Evolutionary conservation across 352 stramenopile genomes (phyloP).

Genomic region (Phytophthora capsici): DNA sequence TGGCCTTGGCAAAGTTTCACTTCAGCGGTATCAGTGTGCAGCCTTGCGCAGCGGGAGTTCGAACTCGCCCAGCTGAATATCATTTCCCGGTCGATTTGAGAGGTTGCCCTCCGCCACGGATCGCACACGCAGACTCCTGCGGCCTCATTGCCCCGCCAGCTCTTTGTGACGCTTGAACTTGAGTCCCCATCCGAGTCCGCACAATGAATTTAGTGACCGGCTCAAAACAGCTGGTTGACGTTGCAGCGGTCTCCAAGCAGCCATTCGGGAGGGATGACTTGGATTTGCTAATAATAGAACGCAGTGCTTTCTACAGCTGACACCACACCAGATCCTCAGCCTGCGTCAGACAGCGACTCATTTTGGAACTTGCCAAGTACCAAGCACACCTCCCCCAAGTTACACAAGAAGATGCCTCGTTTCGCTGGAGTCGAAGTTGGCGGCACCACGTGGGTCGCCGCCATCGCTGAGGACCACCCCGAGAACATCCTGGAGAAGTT

Average conservation of each 20-base stretch:
- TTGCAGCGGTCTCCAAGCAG: conserved; percentile 23
- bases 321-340: conserved; percentile 3
- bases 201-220: conserved; percentile 10
- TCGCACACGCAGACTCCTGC: no score
- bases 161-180: conserved; percentile 36
- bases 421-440: conserved; percentile 91
- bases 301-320: neutral
- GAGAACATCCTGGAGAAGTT: conserved; percentile 89
- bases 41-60: conserved; percentile 7
- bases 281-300: neutral
- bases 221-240: conserved; percentile 32
- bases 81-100: conserved; percentile 24
- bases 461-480: conserved; percentile 89
- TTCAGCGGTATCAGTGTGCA: no score
- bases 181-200: conserved; percentile 22
- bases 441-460: conserved; percentile 95
- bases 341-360: neutral
- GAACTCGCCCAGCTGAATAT: conserved; percentile 14
- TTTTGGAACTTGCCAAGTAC: conserved; percentile 23
- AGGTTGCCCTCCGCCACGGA: neutral
- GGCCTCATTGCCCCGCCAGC: neutral
- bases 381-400: conserved; percentile 8
- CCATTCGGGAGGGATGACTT: conserved; percentile 17
- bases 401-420: conserved; percentile 36
- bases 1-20: no score